These are phyloP conservation scores for Periconia sp. DNA, from an alignment of 2,329 filamentous ascomycete genomes.

Conservation along the genomic window DNA sequence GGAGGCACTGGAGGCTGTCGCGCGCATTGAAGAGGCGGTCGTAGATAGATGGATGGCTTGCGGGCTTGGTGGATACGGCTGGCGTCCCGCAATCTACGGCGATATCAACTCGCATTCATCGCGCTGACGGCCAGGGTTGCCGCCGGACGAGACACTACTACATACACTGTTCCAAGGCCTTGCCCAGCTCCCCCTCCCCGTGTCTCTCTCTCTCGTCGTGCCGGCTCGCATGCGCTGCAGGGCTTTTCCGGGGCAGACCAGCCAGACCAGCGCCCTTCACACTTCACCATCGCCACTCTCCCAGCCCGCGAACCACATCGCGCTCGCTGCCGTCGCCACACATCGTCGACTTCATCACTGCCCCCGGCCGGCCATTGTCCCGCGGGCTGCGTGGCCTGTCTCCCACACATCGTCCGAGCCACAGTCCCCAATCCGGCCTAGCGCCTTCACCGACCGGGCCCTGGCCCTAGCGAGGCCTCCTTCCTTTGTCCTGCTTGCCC, in stretches of 20 bases:
- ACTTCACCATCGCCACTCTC: too few relatives aligned
- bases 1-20: too few relatives aligned
- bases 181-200: too few relatives aligned
- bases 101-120: slow-evolving; percentile 5
- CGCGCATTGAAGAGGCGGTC: background rate
- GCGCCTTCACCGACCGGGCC: background rate
- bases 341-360: slow-evolving; percentile 9
- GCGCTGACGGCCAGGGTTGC: too few relatives aligned
- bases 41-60: slow-evolving; percentile 8
- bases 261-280: too few relatives aligned
- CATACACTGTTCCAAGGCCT: too few relatives aligned
- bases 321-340: background rate
- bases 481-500: slow-evolving; percentile 6
- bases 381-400: slow-evolving; percentile 19
- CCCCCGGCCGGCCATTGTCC: slow-evolving; percentile 11
- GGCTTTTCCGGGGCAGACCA: too few relatives aligned
- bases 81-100: slow-evolving; percentile 13
- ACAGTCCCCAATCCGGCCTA: slow-evolving; percentile 8
- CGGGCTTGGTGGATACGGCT: too few relatives aligned
- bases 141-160: too few relatives aligned
- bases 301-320: too few relatives aligned
- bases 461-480: background rate
- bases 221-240: too few relatives aligned
- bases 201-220: too few relatives aligned
- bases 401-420: slow-evolving; percentile 16